phyloP scores from a whole-genome alignment of 2,329 filamentous ascomycete genomes.

The Pseudohalonectria lignicola region DNA sequence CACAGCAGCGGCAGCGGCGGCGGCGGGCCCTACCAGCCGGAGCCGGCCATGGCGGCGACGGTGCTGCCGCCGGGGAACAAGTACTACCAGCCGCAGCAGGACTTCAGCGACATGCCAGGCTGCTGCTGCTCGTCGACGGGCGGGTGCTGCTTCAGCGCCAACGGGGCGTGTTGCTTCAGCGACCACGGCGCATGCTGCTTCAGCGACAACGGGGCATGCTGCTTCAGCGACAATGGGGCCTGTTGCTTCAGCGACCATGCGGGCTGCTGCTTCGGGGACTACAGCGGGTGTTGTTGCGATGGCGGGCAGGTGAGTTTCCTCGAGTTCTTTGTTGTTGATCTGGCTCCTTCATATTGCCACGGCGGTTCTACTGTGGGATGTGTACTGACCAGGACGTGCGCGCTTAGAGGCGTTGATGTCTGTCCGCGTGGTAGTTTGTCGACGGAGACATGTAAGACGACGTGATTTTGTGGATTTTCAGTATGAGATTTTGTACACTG shows the following conservation, averaged over 20 bases:
- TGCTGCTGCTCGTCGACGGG: slow-evolving; percentile 9
- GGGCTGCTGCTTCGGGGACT: slow-evolving; percentile 8
- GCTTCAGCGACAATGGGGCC: slow-evolving; percentile 6
- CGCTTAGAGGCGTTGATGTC: neutral
- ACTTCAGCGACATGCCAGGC: slow-evolving; percentile 2
- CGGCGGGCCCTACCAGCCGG: neutral
- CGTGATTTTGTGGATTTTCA: neutral
- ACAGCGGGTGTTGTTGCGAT: slow-evolving; percentile 5
- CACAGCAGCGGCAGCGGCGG: neutral
- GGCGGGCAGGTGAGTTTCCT: neutral
- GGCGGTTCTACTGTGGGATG: neutral
- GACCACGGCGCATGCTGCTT: slow-evolving; percentile 9
- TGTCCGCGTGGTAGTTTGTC: neutral
- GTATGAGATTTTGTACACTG: no score
- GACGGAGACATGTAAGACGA: neutral
- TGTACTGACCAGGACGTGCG: neutral
- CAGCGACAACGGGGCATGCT: slow-evolving; percentile 6
- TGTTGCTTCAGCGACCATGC: slow-evolving; percentile 8
- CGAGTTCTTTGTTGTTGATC: neutral
- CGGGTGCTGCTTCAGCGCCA: slow-evolving; percentile 9
- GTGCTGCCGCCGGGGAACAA: no score
- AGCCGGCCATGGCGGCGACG: neutral
- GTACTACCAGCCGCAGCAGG: neutral
- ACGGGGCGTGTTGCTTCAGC: slow-evolving; percentile 9
- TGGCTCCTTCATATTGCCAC: neutral